Conservation (phyloP, 2,329 filamentous ascomycete genomes). For the Berkeleyomyces basicola region DNA sequence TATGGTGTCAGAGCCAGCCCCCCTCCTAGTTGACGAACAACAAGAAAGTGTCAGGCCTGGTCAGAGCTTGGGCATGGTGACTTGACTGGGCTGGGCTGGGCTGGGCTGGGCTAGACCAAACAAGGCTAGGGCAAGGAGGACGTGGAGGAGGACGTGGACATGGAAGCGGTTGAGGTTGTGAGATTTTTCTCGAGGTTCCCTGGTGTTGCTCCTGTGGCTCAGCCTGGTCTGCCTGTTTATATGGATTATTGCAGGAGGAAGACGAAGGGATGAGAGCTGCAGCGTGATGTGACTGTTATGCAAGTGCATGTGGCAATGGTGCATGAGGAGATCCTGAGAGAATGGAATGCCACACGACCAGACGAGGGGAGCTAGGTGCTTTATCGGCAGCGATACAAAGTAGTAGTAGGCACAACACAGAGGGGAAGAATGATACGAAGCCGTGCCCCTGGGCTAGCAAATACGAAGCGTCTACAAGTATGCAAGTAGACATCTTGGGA, state of each 20-base stretch:
- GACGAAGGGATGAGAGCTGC: not conserved
- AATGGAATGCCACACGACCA: not conserved
- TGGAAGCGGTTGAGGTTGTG: too few relatives aligned
- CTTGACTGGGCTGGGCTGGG: not conserved
- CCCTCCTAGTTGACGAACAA: too few relatives aligned
- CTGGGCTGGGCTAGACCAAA: constrained; percentile 1
- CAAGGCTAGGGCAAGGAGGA: not conserved
- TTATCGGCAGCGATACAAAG: not conserved
- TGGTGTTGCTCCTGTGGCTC: not conserved
- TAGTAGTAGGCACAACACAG: too few relatives aligned
- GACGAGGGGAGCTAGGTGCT: not conserved
- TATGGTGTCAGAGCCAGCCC: not conserved
- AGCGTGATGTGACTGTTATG: not conserved
- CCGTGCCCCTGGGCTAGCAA: too few relatives aligned
- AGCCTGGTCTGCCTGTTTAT: too few relatives aligned
- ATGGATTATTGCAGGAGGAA: not conserved
- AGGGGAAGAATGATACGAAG: too few relatives aligned
- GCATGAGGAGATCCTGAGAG: not conserved
- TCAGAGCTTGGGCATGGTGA: not conserved
- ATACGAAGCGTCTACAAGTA: too few relatives aligned
- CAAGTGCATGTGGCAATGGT: not conserved
- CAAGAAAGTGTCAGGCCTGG: not conserved
- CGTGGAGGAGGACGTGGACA: not conserved
- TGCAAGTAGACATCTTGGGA: too few relatives aligned
- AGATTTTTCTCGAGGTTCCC: too few relatives aligned